Percentiles rank a stretch among this genome's conserved stretches.
These are phyloP conservation scores for Madurella mycetomatis DNA, from an alignment of 2,329 filamentous ascomycete species.

Conservation along the genomic window DNA sequence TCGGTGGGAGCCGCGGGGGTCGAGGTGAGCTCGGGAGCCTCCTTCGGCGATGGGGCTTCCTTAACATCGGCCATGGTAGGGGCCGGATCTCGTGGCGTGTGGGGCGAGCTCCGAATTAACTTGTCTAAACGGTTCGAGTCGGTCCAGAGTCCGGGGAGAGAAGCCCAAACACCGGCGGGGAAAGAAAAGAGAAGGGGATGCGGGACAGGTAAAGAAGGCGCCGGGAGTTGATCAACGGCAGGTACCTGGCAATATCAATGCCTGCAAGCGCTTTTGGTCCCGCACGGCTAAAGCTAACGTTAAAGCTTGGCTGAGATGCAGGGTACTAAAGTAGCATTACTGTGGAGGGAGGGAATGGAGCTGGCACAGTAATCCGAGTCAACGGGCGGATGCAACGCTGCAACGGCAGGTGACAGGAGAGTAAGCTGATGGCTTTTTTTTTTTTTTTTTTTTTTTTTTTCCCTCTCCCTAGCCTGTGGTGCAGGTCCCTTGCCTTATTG, in stretches of 20 bases:
- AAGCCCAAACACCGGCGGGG: not conserved
- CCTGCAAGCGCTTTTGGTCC: not conserved
- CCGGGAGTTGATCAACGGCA: constrained; percentile 3
- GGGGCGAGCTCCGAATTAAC: not conserved
- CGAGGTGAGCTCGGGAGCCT: constrained; percentile 4
- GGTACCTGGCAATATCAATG: not conserved
- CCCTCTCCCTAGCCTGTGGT: not conserved
- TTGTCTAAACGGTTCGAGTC: not conserved
- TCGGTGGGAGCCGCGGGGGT: not conserved
- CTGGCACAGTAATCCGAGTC: constrained; percentile 1
- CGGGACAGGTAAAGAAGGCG: not conserved
- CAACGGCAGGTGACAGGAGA: not conserved
- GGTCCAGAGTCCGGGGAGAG: not conserved
- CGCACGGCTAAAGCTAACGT: constrained; percentile 10
- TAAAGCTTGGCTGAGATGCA: constrained; percentile 4
- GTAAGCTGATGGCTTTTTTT: not conserved
- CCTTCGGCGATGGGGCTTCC: constrained; percentile 1
- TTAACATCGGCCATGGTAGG: constrained; percentile 22
- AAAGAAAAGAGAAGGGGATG: not conserved
- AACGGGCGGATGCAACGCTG: constrained; percentile 21
- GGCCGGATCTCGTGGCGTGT: not conserved
- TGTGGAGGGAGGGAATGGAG: not conserved
- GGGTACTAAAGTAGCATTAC: not conserved
- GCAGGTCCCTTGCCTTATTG: not conserved
- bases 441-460: not conserved